A percentile compares a stretch with the other conserved stretches of the same genome.
Conservation (phyloP, 164 flowering plant genomes). For the Cinnamomum chago region DNA sequence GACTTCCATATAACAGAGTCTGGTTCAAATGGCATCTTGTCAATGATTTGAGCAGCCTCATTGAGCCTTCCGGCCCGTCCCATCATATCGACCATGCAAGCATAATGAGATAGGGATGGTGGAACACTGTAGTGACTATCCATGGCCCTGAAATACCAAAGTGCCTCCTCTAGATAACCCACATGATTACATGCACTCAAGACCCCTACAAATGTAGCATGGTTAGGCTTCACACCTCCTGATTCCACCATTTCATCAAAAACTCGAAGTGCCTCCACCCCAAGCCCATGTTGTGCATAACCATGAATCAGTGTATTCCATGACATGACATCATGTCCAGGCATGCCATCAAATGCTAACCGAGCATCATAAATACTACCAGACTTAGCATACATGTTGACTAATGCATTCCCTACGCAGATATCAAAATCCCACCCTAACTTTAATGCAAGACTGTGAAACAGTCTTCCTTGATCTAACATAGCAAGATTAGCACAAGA, state of each 20-base stretch:
- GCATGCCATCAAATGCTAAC: constrained; percentile 17
- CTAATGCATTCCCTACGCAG: constrained; percentile 18
- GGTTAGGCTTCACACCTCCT: constrained; percentile 13
- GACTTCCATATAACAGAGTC: constrained; percentile 21
- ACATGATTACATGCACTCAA: constrained; percentile 22
- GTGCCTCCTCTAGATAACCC: constrained; percentile 16
- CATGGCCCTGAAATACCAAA: constrained; percentile 12
- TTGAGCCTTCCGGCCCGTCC: constrained; percentile 20
- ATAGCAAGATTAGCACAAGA: constrained; percentile 15
- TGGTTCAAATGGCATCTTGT: constrained; percentile 22
- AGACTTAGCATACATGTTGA: constrained; percentile 20
- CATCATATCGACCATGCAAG: constrained; percentile 17
- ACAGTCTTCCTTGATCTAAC: constrained; percentile 12
- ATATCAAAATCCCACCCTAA: constrained; percentile 15
- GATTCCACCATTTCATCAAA: constrained; percentile 16
- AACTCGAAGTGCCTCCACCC: constrained; percentile 11
- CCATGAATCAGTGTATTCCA: constrained; percentile 24
- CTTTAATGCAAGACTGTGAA: constrained; percentile 18
- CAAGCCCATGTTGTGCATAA: constrained; percentile 22
- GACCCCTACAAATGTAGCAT: constrained; percentile 17
- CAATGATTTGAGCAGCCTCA: constrained; percentile 15
- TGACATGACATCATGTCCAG: constrained; percentile 14
- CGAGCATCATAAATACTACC: constrained; percentile 14
- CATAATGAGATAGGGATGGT: constrained; percentile 18
- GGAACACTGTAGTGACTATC: constrained; percentile 13